phyloP scores from a whole-genome alignment of 2,329 filamentous ascomycete genomes.

The Aspergillus sclerotialis region DNA sequence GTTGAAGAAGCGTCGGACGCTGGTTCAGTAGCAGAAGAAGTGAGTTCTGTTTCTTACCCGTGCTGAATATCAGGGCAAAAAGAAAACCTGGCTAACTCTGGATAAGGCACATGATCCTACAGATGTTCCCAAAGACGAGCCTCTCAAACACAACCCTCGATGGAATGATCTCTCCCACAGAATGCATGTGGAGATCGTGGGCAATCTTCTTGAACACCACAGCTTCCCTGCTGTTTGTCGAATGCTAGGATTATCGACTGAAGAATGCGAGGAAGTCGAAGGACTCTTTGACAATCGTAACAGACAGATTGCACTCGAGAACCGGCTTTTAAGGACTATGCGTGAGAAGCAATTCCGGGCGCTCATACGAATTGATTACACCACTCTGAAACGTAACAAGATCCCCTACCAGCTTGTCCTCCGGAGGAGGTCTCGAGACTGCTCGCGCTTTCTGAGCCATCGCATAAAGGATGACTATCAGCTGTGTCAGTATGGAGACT shows the following conservation, averaged over 20 bases:
- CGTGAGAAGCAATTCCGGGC: slow-evolving; percentile 23
- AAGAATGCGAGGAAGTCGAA: slow-evolving; percentile 15
- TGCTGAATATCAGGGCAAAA: not conserved
- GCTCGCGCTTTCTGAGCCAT: slow-evolving; percentile 8
- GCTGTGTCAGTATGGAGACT: slow-evolving; percentile 22
- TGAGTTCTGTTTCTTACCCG: no score
- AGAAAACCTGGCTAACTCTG: not conserved
- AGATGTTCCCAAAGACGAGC: no score
- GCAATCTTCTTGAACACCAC: slow-evolving; percentile 21
- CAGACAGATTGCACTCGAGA: slow-evolving; percentile 22
- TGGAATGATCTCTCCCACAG: slow-evolving; percentile 27
- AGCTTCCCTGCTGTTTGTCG: slow-evolving; percentile 14
- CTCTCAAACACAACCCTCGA: slow-evolving; percentile 14
- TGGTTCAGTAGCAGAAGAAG: no score
- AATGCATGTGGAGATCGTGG: slow-evolving; percentile 29
- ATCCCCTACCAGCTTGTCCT: slow-evolving; percentile 23
- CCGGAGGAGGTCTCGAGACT: slow-evolving; percentile 15
- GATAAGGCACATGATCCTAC: slow-evolving; percentile 3
- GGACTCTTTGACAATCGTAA: slow-evolving; percentile 13
- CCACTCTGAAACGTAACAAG: slow-evolving; percentile 11
- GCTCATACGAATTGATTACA: slow-evolving; percentile 28
- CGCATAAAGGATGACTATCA: slow-evolving; percentile 15
- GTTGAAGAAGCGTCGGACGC: no score
- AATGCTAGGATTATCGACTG: slow-evolving; percentile 18
- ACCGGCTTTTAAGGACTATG: slow-evolving; percentile 24